Base-by-base conservation (phyloP, 2,329 filamentous ascomycete species). In the Penicillium corylophilum region DNA sequence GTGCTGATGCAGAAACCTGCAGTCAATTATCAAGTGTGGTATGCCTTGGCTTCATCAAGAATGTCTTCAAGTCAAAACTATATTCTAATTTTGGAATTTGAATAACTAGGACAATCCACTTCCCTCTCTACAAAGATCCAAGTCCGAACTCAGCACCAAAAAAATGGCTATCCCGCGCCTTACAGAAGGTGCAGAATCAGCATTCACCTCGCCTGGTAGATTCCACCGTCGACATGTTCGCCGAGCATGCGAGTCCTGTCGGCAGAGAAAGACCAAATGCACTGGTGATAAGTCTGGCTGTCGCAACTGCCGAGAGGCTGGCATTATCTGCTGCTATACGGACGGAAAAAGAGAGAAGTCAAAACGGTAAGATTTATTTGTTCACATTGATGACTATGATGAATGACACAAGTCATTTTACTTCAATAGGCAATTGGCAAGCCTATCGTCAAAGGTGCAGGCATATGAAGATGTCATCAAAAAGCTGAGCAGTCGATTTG, bases 291-390 rank as follows among this genome's bases (percentile, higher is more conserved):
- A 71, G 47, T 73, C 73, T 26, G 68, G 69, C 4, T 77, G 75
- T 39, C 64, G 70, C 39, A 75, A 76, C 48, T 77, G 75, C 51
- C 63, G 68, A 40, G 73, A 76, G 45, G 70, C 71, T 42, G 71
- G 70, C n/a, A 70, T 74, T 22, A 63, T 68, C 31, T 77, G 75
- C 55, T 71, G 68, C 50, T 77, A 77, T 58, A 75, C 72, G 13
- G 74, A 75, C 61, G 74, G 74, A 5, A 77, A 76, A 60, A 63
- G 74, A 58, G 75, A 76, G 52, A 70, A 73, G 47, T 74, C 70
- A 6, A 76, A 73, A 53, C 73, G 73, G 74, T 76, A 45, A 58
- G 63, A 10, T 44, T 9, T 13, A 15, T 42, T n/a, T 15, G 12
- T 12, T 22, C 12, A n/a, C 39, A 5, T 18, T 10, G 3, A 38